A percentile compares a stretch with the other conserved stretches of the same genome.
Evolutionary conservation across 108 stramenopile genomes (phyloP).

Genomic region (Chaetoceros muelleri): DNA sequence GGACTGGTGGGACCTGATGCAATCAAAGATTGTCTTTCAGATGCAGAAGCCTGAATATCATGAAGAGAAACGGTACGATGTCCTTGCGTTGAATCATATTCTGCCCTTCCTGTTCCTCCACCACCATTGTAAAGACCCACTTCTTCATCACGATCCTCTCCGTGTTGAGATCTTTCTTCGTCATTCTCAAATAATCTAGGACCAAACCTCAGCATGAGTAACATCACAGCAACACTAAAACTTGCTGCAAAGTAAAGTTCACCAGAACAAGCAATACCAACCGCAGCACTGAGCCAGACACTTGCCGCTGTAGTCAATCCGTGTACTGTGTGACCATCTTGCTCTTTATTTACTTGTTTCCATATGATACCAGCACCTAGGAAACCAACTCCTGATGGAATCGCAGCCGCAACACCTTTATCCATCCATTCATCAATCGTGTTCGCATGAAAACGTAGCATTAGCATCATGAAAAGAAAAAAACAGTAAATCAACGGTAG

Average conservation of each 20-base stretch:
- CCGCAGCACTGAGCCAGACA: slow-evolving; percentile 59
- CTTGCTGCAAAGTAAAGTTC: slow-evolving; percentile 73
- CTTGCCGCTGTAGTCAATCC: slow-evolving; percentile 76
- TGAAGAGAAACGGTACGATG: too few relatives aligned
- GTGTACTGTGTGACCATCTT: slow-evolving; percentile 47
- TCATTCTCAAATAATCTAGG: slow-evolving; percentile 28
- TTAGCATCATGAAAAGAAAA: too few relatives aligned
- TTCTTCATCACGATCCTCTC: too few relatives aligned
- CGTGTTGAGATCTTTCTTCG: slow-evolving; percentile 1
- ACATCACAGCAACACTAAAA: slow-evolving; percentile 57
- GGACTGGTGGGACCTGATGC: too few relatives aligned
- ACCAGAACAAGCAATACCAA: slow-evolving; percentile 69
- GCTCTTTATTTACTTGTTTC: slow-evolving; percentile 43
- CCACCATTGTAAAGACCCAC: too few relatives aligned
- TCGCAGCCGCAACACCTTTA: slow-evolving; percentile 73
- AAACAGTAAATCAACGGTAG: too few relatives aligned
- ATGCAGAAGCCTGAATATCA: too few relatives aligned
- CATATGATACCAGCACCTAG: slow-evolving; percentile 76
- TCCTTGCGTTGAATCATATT: too few relatives aligned
- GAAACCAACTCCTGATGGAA: slow-evolving; percentile 84
- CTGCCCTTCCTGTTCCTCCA: too few relatives aligned
- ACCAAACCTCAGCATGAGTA: slow-evolving; percentile 75
- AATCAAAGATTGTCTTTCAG: too few relatives aligned
- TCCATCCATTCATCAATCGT: too few relatives aligned
- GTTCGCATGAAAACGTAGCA: too few relatives aligned